Percentiles rank a stretch among this genome's conserved stretches.
These are phyloP conservation scores for Solanum rostratum DNA, from an alignment of 257 asterid genomes.

Conservation along the genomic window DNA sequence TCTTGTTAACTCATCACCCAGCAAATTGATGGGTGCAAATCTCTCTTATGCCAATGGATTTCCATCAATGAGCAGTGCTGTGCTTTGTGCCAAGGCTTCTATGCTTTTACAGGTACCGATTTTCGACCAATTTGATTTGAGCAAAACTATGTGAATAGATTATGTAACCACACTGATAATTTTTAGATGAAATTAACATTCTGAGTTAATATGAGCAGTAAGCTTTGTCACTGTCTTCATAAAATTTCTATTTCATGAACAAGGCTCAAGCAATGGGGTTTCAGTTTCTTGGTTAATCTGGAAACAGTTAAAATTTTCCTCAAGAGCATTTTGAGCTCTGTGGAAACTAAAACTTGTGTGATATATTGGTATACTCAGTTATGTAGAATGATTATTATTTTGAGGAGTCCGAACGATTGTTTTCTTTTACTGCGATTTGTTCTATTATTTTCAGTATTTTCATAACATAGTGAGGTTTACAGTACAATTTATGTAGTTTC, in stretches of 20 bases:
- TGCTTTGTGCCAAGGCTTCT: conserved; percentile 91
- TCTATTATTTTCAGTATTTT: background rate
- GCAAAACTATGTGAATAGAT: background rate
- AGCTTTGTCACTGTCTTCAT: background rate
- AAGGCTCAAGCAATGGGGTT: background rate
- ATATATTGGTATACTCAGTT: background rate
- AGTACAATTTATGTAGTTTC: background rate
- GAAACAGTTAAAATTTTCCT: background rate
- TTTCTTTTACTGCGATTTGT: background rate
- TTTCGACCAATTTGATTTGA: background rate
- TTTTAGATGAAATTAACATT: background rate
- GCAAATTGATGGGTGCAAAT: conserved; percentile 62
- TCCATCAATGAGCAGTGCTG: conserved; percentile 62
- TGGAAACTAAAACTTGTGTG: background rate
- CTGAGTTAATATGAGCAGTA: background rate
- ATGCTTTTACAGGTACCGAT: conserved; percentile 76
- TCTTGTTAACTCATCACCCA: conserved; percentile 77
- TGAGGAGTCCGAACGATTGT: background rate
- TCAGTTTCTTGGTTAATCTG: background rate
- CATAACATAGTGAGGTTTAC: background rate
- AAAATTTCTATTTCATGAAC: background rate
- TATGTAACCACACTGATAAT: background rate
- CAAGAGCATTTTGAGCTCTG: background rate
- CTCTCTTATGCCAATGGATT: conserved; percentile 60
- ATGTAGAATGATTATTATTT: no score